Conservation (phyloP, 2,329 filamentous ascomycete species). For the Talaromyces sp. region DNA sequence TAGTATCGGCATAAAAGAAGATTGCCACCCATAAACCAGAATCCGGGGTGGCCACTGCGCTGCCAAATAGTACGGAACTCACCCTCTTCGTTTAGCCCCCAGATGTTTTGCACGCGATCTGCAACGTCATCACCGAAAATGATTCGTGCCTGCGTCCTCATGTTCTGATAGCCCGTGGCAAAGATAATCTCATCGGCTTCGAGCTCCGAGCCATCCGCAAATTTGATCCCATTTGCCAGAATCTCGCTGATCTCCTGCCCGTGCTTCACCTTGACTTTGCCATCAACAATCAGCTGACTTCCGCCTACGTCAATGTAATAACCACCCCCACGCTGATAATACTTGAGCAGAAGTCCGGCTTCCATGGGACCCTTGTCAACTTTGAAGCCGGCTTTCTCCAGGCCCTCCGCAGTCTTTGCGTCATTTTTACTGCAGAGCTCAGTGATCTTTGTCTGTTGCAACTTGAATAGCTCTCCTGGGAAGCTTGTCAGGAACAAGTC, state of each 20-base stretch:
- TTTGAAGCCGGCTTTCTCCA: slow-evolving; percentile 63
- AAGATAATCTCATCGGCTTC: slow-evolving; percentile 68
- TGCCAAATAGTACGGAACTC: slow-evolving; percentile 65
- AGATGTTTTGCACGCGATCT: slow-evolving; percentile 61
- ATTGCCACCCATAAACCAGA: slow-evolving; percentile 71
- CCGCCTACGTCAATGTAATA: slow-evolving; percentile 73
- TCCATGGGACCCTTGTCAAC: slow-evolving; percentile 61
- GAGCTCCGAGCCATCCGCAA: slow-evolving; percentile 61
- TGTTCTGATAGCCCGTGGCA: slow-evolving; percentile 65
- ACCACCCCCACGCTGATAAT: slow-evolving; percentile 66
- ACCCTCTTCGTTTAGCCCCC: slow-evolving; percentile 61
- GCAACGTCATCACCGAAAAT: slow-evolving; percentile 67
- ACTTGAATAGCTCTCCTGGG: slow-evolving; percentile 64
- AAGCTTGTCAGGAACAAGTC: slow-evolving; percentile 63
- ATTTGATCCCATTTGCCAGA: slow-evolving; percentile 51
- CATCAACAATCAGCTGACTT: slow-evolving; percentile 63
- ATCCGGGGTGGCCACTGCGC: slow-evolving; percentile 63
- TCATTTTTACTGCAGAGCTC: slow-evolving; percentile 39
- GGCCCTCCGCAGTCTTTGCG: slow-evolving; percentile 42
- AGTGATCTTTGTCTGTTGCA: slow-evolving; percentile 55
- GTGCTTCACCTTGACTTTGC: slow-evolving; percentile 67
- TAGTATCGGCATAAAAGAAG: slow-evolving; percentile 65
- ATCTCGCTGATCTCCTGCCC: slow-evolving; percentile 61
- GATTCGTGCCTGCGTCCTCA: slow-evolving; percentile 62
- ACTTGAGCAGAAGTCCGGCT: slow-evolving; percentile 63